Evolutionary conservation across 2,329 filamentous ascomycete species (phyloP).

Genomic region (Colletotrichum plurivorum): DNA sequence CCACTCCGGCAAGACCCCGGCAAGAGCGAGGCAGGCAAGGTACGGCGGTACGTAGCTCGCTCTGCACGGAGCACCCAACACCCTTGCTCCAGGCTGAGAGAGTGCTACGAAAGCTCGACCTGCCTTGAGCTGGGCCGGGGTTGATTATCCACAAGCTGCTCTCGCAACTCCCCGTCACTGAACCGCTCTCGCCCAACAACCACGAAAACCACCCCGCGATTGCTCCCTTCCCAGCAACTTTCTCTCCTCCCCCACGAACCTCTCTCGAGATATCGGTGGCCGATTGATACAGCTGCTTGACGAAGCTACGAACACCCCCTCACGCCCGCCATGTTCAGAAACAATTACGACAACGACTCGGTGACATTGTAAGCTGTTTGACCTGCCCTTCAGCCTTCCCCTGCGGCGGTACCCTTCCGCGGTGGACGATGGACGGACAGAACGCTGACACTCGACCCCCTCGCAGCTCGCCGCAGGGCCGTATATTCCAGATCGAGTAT

Average conservation of each 20-base stretch:
- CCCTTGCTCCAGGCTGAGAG: constrained; percentile 42
- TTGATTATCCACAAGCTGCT: constrained; percentile 38
- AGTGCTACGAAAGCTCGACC: constrained; percentile 50
- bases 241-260: neutral
- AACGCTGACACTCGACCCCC: constrained; percentile 19
- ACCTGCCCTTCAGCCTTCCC: constrained; percentile 24
- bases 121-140: constrained; percentile 42
- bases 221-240: constrained; percentile 17
- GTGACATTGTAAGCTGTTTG: constrained; percentile 88
- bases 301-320: constrained; percentile 38
- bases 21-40: constrained; percentile 11
- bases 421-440: neutral
- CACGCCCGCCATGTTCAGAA: constrained; percentile 85
- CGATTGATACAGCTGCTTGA: constrained; percentile 27
- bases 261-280: constrained; percentile 9
- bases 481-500: constrained; percentile 99
- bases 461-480: constrained; percentile 93
- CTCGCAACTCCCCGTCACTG: constrained; percentile 28
- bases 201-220: constrained; percentile 38
- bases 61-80: constrained; percentile 39
- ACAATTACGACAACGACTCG: constrained; percentile 99
- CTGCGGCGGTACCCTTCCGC: neutral
- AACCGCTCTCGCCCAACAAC: constrained; percentile 25
- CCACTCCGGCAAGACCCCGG: constrained; percentile 30
- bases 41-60: constrained; percentile 34